Evolutionary conservation across 164 flowering plant genomes (phyloP).

Genomic region (Vitis cinerea): DNA sequence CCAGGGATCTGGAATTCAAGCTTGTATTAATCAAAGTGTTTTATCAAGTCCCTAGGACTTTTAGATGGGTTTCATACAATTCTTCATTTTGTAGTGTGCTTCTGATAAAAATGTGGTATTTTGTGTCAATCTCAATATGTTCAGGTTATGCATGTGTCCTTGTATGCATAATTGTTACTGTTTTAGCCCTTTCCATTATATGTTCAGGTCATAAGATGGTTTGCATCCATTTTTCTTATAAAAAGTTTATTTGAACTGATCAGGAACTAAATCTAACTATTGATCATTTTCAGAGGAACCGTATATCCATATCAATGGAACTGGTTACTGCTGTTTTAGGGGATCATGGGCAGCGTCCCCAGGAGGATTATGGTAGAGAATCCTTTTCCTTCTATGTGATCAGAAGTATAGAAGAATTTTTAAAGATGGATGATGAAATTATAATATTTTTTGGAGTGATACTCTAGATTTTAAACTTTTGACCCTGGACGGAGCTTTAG

Average conservation of each 20-base stretch:
- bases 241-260: not conserved
- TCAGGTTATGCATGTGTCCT: not conserved
- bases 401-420: too few relatives aligned
- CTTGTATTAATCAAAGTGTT: not conserved
- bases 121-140: not conserved
- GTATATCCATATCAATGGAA: slow-evolving; percentile 93
- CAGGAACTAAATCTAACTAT: not conserved
- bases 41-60: not conserved
- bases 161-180: not conserved
- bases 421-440: too few relatives aligned
- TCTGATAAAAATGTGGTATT: not conserved
- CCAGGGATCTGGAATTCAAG: not conserved
- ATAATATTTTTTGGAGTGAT: too few relatives aligned
- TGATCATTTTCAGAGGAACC: slow-evolving; percentile 48
- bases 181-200: not conserved
- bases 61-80: not conserved
- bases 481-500: too few relatives aligned
- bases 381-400: not conserved
- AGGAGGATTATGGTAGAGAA: slow-evolving; percentile 79
- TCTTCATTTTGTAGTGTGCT: not conserved
- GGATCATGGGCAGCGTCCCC: slow-evolving; percentile 97
- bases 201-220: not conserved
- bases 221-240: not conserved
- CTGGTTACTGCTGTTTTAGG: slow-evolving; percentile 98
- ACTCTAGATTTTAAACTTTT: too few relatives aligned